These are phyloP conservation scores for Kodamaea derodonti DNA, from an alignment of 1,139 yeast genomes.

Conservation along the genomic window DNA sequence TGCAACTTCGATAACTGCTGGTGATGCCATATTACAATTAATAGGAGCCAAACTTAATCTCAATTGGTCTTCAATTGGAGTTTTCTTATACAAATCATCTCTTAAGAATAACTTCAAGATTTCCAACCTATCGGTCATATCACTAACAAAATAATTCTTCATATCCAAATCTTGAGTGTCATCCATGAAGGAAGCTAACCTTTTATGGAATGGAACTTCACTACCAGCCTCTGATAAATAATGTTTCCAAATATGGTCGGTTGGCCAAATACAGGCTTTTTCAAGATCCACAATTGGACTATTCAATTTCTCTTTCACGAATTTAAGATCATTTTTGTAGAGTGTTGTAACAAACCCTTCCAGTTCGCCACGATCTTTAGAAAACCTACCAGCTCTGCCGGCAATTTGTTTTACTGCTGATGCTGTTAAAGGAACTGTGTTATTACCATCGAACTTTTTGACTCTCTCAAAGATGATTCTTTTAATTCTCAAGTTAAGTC, in stretches of 20 bases:
- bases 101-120: slow-evolving; percentile 45
- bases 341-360: slow-evolving; percentile 65
- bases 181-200: slow-evolving; percentile 45
- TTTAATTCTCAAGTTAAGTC: slow-evolving; percentile 78
- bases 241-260: slow-evolving; percentile 56
- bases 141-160: slow-evolving; percentile 36
- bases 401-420: slow-evolving; percentile 88
- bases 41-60: slow-evolving; percentile 60
- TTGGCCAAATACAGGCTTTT: slow-evolving; percentile 69
- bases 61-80: slow-evolving; percentile 51
- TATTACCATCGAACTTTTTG: slow-evolving; percentile 67
- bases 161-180: slow-evolving; percentile 24
- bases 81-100: slow-evolving; percentile 21
- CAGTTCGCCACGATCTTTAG: slow-evolving; percentile 31
- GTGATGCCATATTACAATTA: slow-evolving; percentile 23
- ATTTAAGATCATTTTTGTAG: slow-evolving; percentile 36
- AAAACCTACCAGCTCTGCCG: slow-evolving; percentile 90
- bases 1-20: slow-evolving; percentile 23
- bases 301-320: slow-evolving; percentile 42
- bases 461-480: slow-evolving; percentile 71
- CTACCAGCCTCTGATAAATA: slow-evolving; percentile 55
- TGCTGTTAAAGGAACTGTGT: slow-evolving; percentile 43
- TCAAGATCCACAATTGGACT: slow-evolving; percentile 44
- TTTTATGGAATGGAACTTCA: slow-evolving; percentile 38
- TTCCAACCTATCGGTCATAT: slow-evolving; percentile 40